These are phyloP conservation scores for Triticum urartu DNA, from an alignment of 176 grass and related monocot species.

Conservation along the genomic window DNA sequence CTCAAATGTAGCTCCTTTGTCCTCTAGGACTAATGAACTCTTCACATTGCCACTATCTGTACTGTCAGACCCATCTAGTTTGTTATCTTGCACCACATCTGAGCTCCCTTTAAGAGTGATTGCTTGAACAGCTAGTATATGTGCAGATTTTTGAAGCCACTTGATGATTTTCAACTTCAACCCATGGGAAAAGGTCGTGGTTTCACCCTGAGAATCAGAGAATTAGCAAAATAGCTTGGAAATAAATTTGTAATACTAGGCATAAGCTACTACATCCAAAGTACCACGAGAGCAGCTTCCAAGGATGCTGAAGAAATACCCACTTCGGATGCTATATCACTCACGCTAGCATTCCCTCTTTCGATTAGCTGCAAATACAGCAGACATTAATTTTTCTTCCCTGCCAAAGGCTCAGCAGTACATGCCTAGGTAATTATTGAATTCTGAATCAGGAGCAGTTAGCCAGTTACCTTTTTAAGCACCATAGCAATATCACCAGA, in stretches of 20 bases:
- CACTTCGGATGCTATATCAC: slow-evolving; percentile 87
- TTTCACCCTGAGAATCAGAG: slow-evolving; percentile 78
- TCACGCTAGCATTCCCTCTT: slow-evolving; percentile 62
- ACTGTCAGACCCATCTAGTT: slow-evolving; percentile 37
- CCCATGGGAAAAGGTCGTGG: slow-evolving; percentile 91
- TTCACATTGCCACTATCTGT: slow-evolving; percentile 32
- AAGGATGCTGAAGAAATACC: slow-evolving; percentile 93
- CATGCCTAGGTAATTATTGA: not conserved
- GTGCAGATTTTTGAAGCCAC: slow-evolving; percentile 73
- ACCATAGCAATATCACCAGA: slow-evolving; percentile 64
- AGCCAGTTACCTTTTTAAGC: slow-evolving; percentile 87
- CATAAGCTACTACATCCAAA: slow-evolving; percentile 8
- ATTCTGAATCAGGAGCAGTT: slow-evolving; percentile 19
- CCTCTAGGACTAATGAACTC: slow-evolving; percentile 26
- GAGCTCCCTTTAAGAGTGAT: slow-evolving; percentile 33
- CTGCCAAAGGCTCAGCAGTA: not conserved
- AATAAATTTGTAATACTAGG: slow-evolving; percentile 36
- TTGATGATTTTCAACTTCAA: slow-evolving; percentile 93
- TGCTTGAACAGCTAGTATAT: slow-evolving; percentile 40
- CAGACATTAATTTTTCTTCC: not conserved
- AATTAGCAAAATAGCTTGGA: slow-evolving; percentile 34
- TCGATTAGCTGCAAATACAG: slow-evolving; percentile 76
- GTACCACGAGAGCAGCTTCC: slow-evolving; percentile 93
- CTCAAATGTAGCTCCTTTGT: slow-evolving; percentile 36
- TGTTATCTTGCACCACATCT: slow-evolving; percentile 38